Evolutionary conservation across 192 early-diverging fungal genomes (phyloP).

Genomic region (Obelidium mucronatum): DNA sequence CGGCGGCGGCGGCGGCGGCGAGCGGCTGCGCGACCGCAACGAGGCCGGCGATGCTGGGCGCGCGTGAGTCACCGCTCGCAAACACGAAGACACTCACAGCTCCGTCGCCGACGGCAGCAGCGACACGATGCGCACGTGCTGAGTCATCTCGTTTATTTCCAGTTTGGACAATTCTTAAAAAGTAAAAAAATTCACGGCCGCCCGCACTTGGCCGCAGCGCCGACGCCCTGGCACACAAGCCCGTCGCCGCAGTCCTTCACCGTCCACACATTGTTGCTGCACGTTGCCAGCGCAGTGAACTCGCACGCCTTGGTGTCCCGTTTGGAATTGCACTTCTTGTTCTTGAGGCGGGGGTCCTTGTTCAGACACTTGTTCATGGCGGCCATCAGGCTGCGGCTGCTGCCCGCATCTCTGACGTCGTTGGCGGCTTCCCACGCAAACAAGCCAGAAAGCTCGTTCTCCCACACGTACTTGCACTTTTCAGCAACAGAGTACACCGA

Average conservation of each 20-base stretch:
- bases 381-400: not conserved
- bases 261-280: not conserved
- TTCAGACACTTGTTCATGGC: conserved; percentile 6
- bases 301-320: not conserved
- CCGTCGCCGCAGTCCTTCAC: not conserved
- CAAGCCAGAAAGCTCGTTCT: conserved; percentile 50
- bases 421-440: conserved; percentile 54
- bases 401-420: not conserved
- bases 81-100: not conserved
- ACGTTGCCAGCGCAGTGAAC: not conserved
- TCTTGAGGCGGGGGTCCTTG: not conserved
- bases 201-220: no score
- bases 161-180: no score
- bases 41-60: conserved; percentile 1
- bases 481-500: conserved; percentile 44
- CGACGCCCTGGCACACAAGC: no score
- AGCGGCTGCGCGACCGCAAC: not conserved
- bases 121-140: conserved; percentile 10
- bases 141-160: no score
- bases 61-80: not conserved
- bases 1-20: not conserved
- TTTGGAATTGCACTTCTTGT: not conserved
- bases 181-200: no score
- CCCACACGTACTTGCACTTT: conserved; percentile 55
- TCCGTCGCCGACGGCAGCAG: conserved; percentile 22